Evolutionary conservation across 805 yeast species (phyloP), one percentile per base, ranked within the genome.

Genomic region (Maudiozyma bulderi): DNA sequence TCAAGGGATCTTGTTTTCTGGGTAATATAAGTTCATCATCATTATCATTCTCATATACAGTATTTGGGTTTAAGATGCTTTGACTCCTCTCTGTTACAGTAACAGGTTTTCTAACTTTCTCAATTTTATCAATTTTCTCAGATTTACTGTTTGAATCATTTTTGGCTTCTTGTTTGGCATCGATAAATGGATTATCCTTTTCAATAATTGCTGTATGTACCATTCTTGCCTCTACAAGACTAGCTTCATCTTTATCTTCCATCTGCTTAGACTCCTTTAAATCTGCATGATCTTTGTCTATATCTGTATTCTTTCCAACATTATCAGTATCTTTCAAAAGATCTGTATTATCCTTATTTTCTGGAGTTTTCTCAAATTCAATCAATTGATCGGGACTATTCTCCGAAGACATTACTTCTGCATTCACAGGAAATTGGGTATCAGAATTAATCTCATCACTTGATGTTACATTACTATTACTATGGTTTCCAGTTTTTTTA

Each of bases 101-200:
- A 9, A 28, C 31, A 6, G 13, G 15, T 8, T 43, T 11, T 15
- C 8, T n/a, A 31, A 3, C 13, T 5, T 31, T 11, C 8, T 31
- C 35, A 7, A 32, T 40, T 35, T 49, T 40, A 20, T 35, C 14
- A 5, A 35, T 13, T 9, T n/a, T 35, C 32, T 11, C 26, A 6
- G 31, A 37, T 15, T 11, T 3, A 28, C 3, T 5, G 7, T 29
- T 11, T 6, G 10, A 8, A 11, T 29, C 33, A 6, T 35, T 40
- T 32, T 50, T 40, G 14, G 9, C 26, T n/a, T 43, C 37, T 29
- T 6, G 14, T 32, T 45, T 39, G 31, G 49, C 48, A 7, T 53
- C 58, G 28, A 61, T 43, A 46, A 62, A 62, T 28, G 67, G 66
- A 49, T 62, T 62, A 46, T 61, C 67, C 34, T 58, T 57, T 42